Base-by-base conservation (phyloP, 2,329 filamentous ascomycete species). In the Paecilomyces fulvus region DNA sequence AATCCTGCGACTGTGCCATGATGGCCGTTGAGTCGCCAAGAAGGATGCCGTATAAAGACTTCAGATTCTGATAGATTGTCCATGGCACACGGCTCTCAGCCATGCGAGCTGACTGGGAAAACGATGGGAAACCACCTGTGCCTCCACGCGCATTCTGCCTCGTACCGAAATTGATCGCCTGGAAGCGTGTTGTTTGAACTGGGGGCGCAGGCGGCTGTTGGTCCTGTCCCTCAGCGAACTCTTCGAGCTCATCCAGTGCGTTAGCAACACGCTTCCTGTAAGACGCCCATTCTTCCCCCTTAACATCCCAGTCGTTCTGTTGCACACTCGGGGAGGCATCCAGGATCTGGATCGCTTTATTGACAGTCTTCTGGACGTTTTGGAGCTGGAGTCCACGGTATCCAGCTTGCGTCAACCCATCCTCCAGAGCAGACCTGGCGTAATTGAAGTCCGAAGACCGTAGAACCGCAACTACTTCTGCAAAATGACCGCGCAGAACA, bases 81-180 rank as follows among this genome's bases (percentile, higher is more conserved):
- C 89, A 96, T 0, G 92, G 92, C 31, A 96, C 87, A 63, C 87
- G 86, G 66, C 89, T 95, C 65, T 92, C 89, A 1, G 90, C 91
- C 72, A 87, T 89, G 52, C 81, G 78, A 54, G 76, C 89, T 69
- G 73, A 87, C 74, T 80, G 87, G 71, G 80, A 83, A 54, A 88
- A 85, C 5, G 85, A 85, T 1, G 37, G 37, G 71, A 63, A 83
- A 74, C 67, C 80, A 65, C 66, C 78, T 63, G 65, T 79, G 68
- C 65, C 75, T 63, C 64, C 52, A 46, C 58, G 67, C n/a, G 65
- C 56, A 11, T n/a, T 43, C 46, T 55, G 46, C 37, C 68, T 63
- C 33, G 79, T 73, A 17, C 76, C 77, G 58, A 79, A 79, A 58
- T 77, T 76, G 37, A 73, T 64, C 12, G 77, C 74, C 58, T 79